Conservation (phyloP, 1,139 yeast genomes). For the Magnusiomyces ingens region DNA sequence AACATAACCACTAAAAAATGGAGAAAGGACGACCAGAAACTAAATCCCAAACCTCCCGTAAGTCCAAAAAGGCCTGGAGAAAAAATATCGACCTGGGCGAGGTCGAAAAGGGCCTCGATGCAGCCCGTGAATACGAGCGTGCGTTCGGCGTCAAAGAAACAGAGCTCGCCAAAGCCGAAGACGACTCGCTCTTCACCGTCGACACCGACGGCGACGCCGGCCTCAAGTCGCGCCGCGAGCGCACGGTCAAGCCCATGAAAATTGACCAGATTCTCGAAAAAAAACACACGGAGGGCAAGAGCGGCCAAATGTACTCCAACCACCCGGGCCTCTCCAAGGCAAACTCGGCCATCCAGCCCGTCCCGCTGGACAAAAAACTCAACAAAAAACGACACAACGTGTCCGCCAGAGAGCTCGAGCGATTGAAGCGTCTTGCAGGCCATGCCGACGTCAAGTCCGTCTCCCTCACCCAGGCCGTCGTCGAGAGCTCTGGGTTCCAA, state of each 20-base stretch:
- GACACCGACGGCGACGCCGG: constrained; percentile 61
- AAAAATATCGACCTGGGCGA: constrained; percentile 85
- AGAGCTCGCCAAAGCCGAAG: constrained; percentile 19
- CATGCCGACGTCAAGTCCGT: constrained; percentile 41
- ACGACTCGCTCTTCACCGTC: constrained; percentile 53
- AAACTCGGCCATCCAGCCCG: background rate
- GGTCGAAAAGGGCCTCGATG: constrained; percentile 63
- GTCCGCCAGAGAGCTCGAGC: constrained; percentile 56
- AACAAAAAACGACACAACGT: constrained; percentile 44
- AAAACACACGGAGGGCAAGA: background rate
- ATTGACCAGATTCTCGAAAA: constrained; percentile 62
- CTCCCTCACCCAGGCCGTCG: constrained; percentile 43
- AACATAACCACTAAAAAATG: constrained; percentile 17
- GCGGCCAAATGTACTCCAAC: background rate
- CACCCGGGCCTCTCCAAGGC: background rate
- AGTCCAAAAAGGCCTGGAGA: constrained; percentile 94
- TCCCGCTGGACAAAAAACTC: constrained; percentile 34
- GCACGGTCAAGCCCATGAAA: constrained; percentile 43
- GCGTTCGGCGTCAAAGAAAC: constrained; percentile 30
- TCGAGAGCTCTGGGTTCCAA: constrained; percentile 47
- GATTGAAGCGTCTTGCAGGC: constrained; percentile 75
- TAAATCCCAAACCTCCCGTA: constrained; percentile 63
- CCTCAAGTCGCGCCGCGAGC: constrained; percentile 31
- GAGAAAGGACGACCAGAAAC: constrained; percentile 32
- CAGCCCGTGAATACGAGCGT: constrained; percentile 59